Conservation (phyloP, 2,329 filamentous ascomycete genomes). For the Aureobasidium zeae region DNA sequence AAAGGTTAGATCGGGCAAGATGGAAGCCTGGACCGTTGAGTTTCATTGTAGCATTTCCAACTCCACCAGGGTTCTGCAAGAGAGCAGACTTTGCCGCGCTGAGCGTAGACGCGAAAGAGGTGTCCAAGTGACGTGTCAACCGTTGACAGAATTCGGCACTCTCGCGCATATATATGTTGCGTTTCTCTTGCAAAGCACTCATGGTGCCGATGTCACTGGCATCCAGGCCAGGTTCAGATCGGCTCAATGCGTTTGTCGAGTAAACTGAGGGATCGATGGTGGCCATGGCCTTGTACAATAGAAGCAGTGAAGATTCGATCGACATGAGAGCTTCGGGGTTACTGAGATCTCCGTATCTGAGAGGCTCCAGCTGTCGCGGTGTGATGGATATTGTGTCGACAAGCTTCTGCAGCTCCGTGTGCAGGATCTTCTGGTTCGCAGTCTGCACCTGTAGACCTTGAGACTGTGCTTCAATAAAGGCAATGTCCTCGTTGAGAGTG, state of each 20-base stretch:
- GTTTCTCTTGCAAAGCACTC: slow-evolving; percentile 90
- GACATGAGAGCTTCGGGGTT: slow-evolving; percentile 61
- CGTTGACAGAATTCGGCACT: slow-evolving; percentile 68
- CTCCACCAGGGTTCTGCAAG: slow-evolving; percentile 27
- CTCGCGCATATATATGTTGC: slow-evolving; percentile 74
- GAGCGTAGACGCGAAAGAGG: slow-evolving; percentile 68
- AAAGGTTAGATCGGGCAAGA: slow-evolving; percentile 61
- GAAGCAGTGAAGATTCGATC: slow-evolving; percentile 67
- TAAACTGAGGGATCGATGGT: slow-evolving; percentile 82
- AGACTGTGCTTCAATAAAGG: slow-evolving; percentile 93
- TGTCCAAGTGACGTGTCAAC: slow-evolving; percentile 70
- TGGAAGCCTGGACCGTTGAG: slow-evolving; percentile 62
- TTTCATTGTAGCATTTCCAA: slow-evolving; percentile 42
- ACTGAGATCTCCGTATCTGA: slow-evolving; percentile 65
- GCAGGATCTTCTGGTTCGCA: slow-evolving; percentile 88
- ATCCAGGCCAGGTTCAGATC: slow-evolving; percentile 56
- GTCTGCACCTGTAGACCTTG: slow-evolving; percentile 96
- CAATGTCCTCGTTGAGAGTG: slow-evolving; percentile 88
- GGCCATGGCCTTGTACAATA: slow-evolving; percentile 82
- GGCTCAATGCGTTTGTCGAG: slow-evolving; percentile 37
- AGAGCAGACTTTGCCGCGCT: slow-evolving; percentile 39
- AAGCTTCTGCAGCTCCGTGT: slow-evolving; percentile 80
- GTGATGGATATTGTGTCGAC: slow-evolving; percentile 87
- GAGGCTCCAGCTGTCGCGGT: slow-evolving; percentile 59
- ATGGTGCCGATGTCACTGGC: slow-evolving; percentile 66